Evolutionary conservation across 805 yeast species (phyloP).

Genomic region (Kregervanrija pseudodelftensis): DNA sequence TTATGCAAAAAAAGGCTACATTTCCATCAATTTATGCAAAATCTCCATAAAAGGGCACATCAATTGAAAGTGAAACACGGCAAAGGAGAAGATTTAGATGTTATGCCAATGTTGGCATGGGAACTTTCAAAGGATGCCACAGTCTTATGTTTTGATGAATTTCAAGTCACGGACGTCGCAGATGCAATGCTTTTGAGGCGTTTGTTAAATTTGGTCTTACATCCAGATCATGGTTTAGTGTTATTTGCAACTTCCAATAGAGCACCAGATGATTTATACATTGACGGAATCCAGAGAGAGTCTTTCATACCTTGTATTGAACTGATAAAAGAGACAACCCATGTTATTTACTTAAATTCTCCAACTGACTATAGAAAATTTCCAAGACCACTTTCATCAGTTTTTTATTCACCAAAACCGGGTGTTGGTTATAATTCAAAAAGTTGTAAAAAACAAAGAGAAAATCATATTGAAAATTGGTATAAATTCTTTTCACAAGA

Average conservation of each 20-base stretch:
- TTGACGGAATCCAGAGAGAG: conserved; percentile 89
- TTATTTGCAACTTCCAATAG: conserved; percentile 92
- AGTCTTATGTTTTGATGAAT: conserved; percentile 90
- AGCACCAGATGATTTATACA: conserved; percentile 88
- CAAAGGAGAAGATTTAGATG: conserved; percentile 61
- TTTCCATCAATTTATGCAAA: conserved; percentile 96
- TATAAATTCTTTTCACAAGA: conserved; percentile 67
- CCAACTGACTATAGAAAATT: conserved; percentile 92
- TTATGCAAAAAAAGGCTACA: conserved; percentile 78
- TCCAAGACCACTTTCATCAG: conserved; percentile 74
- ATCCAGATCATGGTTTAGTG: conserved; percentile 73
- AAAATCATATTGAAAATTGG: conserved; percentile 69
- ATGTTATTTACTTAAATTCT: conserved; percentile 75
- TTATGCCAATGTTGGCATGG: conserved; percentile 76
- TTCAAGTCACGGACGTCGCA: conserved; percentile 97
- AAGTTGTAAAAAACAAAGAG: conserved; percentile 43
- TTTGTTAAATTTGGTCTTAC: conserved; percentile 55
- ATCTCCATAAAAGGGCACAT: conserved; percentile 81
- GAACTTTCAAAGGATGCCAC: conserved; percentile 74
- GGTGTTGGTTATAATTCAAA: conserved; percentile 49
- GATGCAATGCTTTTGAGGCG: conserved; percentile 95
- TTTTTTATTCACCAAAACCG: conserved; percentile 66
- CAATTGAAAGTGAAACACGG: conserved; percentile 61
- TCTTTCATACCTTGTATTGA: conserved; percentile 90
- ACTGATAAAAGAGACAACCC: conserved; percentile 61